phyloP scores from a whole-genome alignment of 2,329 filamentous ascomycete species.

The Dactylonectria macrodidyma region DNA sequence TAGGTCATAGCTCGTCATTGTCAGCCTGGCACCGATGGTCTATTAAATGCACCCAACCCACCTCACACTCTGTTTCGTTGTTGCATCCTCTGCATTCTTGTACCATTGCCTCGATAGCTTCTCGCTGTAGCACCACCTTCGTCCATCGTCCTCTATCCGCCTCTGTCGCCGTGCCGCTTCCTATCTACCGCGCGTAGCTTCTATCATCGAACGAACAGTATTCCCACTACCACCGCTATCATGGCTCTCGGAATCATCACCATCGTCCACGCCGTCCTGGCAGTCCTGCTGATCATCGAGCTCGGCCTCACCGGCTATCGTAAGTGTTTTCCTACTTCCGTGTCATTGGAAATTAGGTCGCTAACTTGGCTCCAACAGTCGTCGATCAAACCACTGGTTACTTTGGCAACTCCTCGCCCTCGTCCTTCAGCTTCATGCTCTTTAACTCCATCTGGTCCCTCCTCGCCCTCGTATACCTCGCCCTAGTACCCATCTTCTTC shows the following conservation, averaged over 20 bases:
- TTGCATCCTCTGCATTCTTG: conserved; percentile 12
- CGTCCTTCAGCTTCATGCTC: conserved; percentile 81
- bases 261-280: conserved; percentile 77
- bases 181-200: conserved; percentile 1
- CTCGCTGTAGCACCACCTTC: not conserved
- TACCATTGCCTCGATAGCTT: not conserved
- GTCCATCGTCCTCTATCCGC: not conserved
- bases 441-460: conserved; percentile 85
- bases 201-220: not conserved
- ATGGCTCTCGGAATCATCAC: conserved; percentile 71
- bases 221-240: conserved; percentile 34
- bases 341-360: conserved; percentile 16
- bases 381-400: conserved; percentile 51
- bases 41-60: conserved; percentile 40
- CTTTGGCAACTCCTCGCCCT: conserved; percentile 59
- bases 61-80: conserved; percentile 9
- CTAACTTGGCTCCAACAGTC: conserved; percentile 25
- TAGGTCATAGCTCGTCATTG: conserved; percentile 35
- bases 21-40: conserved; percentile 21
- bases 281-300: conserved; percentile 79
- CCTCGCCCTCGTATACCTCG: conserved; percentile 79
- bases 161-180: not conserved
- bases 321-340: conserved; percentile 56
- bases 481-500: conserved; percentile 75
- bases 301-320: conserved; percentile 83